These are phyloP conservation scores for Pilobolus umbonatus DNA, from an alignment of 192 early-diverging fungal species.

Conservation along the genomic window DNA sequence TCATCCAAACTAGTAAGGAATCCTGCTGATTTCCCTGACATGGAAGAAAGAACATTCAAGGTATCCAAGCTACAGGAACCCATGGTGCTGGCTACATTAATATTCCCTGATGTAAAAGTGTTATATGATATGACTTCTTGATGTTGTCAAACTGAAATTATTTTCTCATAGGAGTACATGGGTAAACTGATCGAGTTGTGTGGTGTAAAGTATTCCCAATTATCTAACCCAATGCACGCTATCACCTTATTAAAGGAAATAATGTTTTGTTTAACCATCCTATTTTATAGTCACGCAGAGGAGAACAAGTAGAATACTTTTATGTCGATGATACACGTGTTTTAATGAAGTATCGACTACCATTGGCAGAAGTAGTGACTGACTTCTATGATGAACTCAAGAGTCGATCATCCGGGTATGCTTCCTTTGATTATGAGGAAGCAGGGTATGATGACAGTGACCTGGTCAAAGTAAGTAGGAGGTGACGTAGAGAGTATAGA, in stretches of 20 bases:
- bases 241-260: too few relatives aligned
- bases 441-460: slow-evolving; percentile 79
- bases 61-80: slow-evolving; percentile 78
- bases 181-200: slow-evolving; percentile 74
- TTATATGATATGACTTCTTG: neutral
- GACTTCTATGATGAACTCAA: slow-evolving; percentile 97
- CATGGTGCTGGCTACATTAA: slow-evolving; percentile 86
- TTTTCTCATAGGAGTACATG: slow-evolving; percentile 55
- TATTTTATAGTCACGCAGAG: slow-evolving; percentile 57
- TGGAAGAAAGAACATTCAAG: slow-evolving; percentile 55
- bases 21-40: slow-evolving; percentile 89
- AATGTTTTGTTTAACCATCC: neutral
- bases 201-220: slow-evolving; percentile 40
- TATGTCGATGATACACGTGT: slow-evolving; percentile 83
- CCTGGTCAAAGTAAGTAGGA: slow-evolving; percentile 65
- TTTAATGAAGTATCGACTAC: slow-evolving; percentile 81
- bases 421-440: slow-evolving; percentile 95
- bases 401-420: slow-evolving; percentile 85
- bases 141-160: neutral
- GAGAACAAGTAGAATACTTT: slow-evolving; percentile 82
- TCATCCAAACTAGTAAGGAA: slow-evolving; percentile 59
- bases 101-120: slow-evolving; percentile 71
- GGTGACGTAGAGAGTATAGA: neutral
- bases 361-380: slow-evolving; percentile 89
- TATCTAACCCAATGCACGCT: neutral